phyloP scores from a whole-genome alignment of 176 grass and related monocot species.

The Oryza australiensis region DNA sequence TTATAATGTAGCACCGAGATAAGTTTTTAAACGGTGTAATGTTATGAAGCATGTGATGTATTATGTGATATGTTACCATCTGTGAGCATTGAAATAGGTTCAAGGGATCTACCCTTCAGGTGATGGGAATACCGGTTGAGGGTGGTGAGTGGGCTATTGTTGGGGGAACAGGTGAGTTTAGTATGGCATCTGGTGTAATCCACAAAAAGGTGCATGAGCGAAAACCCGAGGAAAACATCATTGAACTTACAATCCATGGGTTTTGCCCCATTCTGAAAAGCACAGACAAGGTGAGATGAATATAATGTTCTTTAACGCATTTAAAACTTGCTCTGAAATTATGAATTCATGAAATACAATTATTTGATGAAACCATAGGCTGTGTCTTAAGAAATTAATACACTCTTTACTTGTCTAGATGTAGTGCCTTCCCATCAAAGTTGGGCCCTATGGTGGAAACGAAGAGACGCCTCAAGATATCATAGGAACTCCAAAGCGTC shows the following conservation, averaged over 20 bases:
- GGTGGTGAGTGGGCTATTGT: no score
- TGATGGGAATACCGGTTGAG: not conserved
- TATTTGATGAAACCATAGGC: not conserved
- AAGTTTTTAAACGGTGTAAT: not conserved
- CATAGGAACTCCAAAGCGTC: not conserved
- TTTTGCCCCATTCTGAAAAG: no score
- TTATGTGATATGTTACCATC: no score
- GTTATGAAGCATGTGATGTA: not conserved
- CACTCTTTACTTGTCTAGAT: not conserved
- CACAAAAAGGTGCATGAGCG: no score
- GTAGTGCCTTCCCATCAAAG: not conserved
- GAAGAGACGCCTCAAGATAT: not conserved
- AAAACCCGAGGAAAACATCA: no score
- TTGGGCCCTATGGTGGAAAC: conserved; percentile 12
- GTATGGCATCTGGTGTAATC: no score
- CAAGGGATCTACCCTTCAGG: conserved; percentile 23
- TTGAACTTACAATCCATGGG: no score
- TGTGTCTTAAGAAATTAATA: not conserved
- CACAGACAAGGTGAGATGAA: no score
- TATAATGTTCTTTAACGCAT: not conserved
- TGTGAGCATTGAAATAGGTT: not conserved
- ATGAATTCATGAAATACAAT: not conserved
- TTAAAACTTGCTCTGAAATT: not conserved
- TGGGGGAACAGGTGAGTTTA: no score
- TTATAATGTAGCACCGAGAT: no score